Conservation (phyloP, 2,329 filamentous ascomycete species). For the Fusarium irregulare region DNA sequence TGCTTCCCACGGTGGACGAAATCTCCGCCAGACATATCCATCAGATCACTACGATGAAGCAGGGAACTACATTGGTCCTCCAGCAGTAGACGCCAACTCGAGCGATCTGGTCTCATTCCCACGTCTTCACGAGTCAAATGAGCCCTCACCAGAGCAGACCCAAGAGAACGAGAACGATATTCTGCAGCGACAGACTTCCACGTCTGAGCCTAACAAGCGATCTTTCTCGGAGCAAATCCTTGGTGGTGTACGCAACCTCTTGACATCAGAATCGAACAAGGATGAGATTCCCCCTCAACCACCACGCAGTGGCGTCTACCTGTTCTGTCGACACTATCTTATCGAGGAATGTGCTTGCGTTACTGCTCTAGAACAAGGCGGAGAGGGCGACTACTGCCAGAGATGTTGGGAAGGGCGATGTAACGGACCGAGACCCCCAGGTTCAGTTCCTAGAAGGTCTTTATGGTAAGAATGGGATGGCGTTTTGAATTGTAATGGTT, state of each 20-base stretch:
- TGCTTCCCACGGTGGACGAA: conserved; percentile 13
- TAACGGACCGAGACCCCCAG: conserved; percentile 24
- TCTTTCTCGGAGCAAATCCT: conserved; percentile 24
- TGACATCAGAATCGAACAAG: conserved; percentile 15
- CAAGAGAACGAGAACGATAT: not conserved
- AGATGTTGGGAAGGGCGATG: conserved; percentile 42
- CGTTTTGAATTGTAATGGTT: not conserved
- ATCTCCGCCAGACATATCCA: conserved; percentile 23
- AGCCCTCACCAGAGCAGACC: conserved; percentile 7
- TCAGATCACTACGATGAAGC: conserved; percentile 29
- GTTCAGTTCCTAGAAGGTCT: conserved; percentile 19
- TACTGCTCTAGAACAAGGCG: conserved; percentile 15
- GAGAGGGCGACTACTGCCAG: conserved; percentile 40
- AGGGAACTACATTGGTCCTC: conserved; percentile 31
- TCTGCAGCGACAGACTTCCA: not conserved
- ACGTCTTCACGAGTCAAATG: conserved; percentile 20
- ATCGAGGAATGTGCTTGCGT: conserved; percentile 32
- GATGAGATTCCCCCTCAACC: conserved; percentile 23
- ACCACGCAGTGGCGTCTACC: conserved; percentile 27
- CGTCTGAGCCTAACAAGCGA: not conserved
- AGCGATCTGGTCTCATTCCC: conserved; percentile 29
- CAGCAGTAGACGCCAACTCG: not conserved
- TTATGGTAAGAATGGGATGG: conserved; percentile 25
- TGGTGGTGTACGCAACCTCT: conserved; percentile 24
- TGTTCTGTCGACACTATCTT: conserved; percentile 39